Percentiles rank a stretch among this genome's conserved stretches.
Conservation (phyloP, 495 filamentous ascomycete species). For the Hypoxylon trugodes region DNA sequence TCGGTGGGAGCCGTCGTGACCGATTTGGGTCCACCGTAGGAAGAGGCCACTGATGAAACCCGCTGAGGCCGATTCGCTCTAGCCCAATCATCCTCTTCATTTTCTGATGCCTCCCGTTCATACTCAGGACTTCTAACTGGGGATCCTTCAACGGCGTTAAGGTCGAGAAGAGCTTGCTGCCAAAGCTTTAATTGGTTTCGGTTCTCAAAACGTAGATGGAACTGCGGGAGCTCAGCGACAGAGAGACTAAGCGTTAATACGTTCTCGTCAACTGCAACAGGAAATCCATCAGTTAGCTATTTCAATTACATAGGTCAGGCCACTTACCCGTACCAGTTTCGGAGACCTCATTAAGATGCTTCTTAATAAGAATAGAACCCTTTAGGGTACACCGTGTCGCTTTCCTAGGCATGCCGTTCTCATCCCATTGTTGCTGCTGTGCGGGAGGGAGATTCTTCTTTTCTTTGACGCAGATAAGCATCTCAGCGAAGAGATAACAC, state of each 20-base stretch:
- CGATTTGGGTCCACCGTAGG: slow-evolving; percentile 83
- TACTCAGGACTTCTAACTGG: slow-evolving; percentile 73
- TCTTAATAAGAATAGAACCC: slow-evolving; percentile 98
- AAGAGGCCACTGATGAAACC: slow-evolving; percentile 83
- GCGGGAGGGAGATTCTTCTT: slow-evolving; percentile 68
- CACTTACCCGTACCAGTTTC: slow-evolving; percentile 63
- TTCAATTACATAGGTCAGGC: slow-evolving; percentile 26
- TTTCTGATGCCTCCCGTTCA: slow-evolving; percentile 72
- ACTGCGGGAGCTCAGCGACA: slow-evolving; percentile 93
- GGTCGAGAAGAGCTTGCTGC: slow-evolving; percentile 86
- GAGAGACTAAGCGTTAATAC: slow-evolving; percentile 91
- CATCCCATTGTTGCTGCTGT: slow-evolving; percentile 68
- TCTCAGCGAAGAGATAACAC: slow-evolving; percentile 96
- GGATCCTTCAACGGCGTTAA: slow-evolving; percentile 72
- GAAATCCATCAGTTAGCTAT: slow-evolving; percentile 43
- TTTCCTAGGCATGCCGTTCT: slow-evolving; percentile 68
- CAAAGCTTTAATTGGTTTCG: slow-evolving; percentile 87
- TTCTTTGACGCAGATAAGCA: slow-evolving; percentile 99
- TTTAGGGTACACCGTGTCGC: slow-evolving; percentile 86
- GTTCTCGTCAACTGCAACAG: slow-evolving; percentile 71
- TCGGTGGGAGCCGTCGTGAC: slow-evolving; percentile 81
- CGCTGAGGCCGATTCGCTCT: slow-evolving; percentile 75
- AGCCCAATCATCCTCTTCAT: slow-evolving; percentile 91
- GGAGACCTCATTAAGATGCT: slow-evolving; percentile 88
- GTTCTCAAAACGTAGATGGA: slow-evolving; percentile 91